A percentile compares a stretch with the other conserved stretches of the same genome.
Conservation (phyloP, 495 filamentous ascomycete species). For the Physcia stellaris region DNA sequence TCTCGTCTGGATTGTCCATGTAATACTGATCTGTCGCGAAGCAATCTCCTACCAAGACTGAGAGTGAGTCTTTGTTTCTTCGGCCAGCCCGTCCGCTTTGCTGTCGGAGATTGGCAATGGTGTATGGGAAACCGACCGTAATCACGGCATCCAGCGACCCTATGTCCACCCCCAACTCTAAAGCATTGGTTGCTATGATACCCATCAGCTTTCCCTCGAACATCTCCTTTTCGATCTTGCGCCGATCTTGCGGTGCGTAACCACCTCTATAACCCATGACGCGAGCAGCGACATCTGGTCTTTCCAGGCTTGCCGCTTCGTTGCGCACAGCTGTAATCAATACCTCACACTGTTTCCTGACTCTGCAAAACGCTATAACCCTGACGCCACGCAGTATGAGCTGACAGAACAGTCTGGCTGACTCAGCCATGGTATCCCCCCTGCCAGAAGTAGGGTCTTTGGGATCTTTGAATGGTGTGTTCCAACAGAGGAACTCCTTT, state of each 20-base stretch:
- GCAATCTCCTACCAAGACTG: conserved; percentile 79
- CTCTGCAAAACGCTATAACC: conserved; percentile 85
- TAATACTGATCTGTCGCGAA: conserved; percentile 92
- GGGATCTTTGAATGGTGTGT: conserved; percentile 89
- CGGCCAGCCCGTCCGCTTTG: conserved; percentile 90
- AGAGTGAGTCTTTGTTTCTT: conserved; percentile 86
- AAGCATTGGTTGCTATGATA: conserved; percentile 83
- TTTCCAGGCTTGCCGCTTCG: conserved; percentile 59
- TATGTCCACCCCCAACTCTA: conserved; percentile 93
- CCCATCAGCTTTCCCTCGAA: conserved; percentile 89
- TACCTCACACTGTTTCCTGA: conserved; percentile 77
- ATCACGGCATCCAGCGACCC: conserved; percentile 90
- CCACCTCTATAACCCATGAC: conserved; percentile 96
- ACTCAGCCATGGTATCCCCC: conserved; percentile 69
- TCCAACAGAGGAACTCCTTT: conserved; percentile 97
- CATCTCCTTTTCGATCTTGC: conserved; percentile 89
- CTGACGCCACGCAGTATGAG: conserved; percentile 78
- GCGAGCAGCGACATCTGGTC: conserved; percentile 56
- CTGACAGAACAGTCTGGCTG: conserved; percentile 79
- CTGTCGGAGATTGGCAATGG: conserved; percentile 84
- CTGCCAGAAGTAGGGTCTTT: conserved; percentile 75
- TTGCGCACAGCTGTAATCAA: conserved; percentile 66
- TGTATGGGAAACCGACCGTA: conserved; percentile 88
- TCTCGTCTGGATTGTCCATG: conserved; percentile 91
- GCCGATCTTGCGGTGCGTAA: conserved; percentile 87